Base-by-base conservation (phyloP, 2,329 filamentous ascomycete species). In the Alternaria triticimaculans region DNA sequence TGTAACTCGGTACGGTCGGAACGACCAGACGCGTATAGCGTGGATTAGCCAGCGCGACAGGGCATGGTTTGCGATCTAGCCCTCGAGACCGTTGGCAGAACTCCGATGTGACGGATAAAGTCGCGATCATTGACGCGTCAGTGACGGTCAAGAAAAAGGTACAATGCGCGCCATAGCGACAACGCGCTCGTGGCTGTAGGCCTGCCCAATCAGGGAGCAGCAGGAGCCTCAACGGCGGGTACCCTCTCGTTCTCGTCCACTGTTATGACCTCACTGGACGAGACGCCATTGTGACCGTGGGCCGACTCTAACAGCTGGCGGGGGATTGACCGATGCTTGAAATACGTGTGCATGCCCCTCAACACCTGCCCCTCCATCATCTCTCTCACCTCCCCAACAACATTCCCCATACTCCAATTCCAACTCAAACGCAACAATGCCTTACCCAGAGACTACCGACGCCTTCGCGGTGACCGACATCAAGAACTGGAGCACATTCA, bases 401-500 rank as follows among this genome's bases (percentile, higher is more conserved):
- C 41, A 56, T 23, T 26, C n/a, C 37, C 33, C 55, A 54, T 56
- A 66, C 58, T 58, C 48, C 48, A 58, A 54, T 41, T 44, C 37
- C 43, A 20, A 49, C 58, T 51, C 37, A 25, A 26, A 57, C 48
- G 55, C 18, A 72, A 82, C 64, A 25, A 86, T 86, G 84, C 78
- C 76, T 75, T 86, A 86, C 75, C 83, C 84, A 72, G 84, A 85
- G 68, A 85, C 83, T 28, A 82, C 83, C 49, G 80, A 82, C 72
- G 83, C 83, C 57, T 85, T 85, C 71, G 76, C 82, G 71, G 78
- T 85, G 74, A 79, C 82, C 44, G 81, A 83, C 76, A 81, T 82
- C 72, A 91, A 92, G 82, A 89, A 90, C 76, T 88, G 85, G 82
- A 85, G 81, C 66, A 80, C 83, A 20, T 89, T 89, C 78, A 83